Conservation (phyloP, 2,329 filamentous ascomycete species). For the Ophiocordyceps camponoti-saundersi region DNA sequence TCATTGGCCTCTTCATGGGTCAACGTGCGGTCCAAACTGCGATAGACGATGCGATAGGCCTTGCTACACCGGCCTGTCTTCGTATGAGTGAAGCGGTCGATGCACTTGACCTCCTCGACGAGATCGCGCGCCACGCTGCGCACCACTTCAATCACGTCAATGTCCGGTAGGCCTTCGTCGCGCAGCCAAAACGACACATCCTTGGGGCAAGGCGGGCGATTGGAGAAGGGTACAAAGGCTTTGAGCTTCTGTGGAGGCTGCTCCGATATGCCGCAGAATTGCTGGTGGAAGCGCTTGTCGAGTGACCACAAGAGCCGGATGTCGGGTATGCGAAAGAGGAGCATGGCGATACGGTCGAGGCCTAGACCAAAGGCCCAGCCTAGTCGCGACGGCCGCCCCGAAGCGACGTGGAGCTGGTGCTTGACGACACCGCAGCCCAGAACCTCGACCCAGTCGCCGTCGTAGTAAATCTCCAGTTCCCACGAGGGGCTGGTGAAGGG, state of each 20-base stretch:
- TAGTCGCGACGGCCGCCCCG: constrained; percentile 55
- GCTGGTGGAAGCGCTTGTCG: constrained; percentile 69
- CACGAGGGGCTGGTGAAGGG: constrained; percentile 91
- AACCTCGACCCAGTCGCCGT: constrained; percentile 88
- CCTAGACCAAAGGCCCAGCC: constrained; percentile 96
- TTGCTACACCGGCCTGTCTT: constrained; percentile 69
- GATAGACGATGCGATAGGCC: constrained; percentile 88
- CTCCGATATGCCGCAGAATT: constrained; percentile 53
- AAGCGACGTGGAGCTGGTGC: constrained; percentile 64
- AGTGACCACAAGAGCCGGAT: constrained; percentile 92
- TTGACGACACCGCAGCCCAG: constrained; percentile 83
- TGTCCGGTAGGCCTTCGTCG: constrained; percentile 37
- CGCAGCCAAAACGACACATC: constrained; percentile 88
- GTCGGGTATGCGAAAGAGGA: constrained; percentile 89
- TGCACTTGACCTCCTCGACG: constrained; percentile 72
- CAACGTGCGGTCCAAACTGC: constrained; percentile 78
- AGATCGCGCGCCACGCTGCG: constrained; percentile 65
- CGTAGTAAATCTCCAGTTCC: constrained; percentile 92
- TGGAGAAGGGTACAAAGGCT: constrained; percentile 77
- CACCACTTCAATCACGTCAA: constrained; percentile 94
- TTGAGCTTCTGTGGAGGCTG: constrained; percentile 25
- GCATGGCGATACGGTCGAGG: constrained; percentile 90
- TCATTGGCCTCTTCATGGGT: constrained; percentile 67
- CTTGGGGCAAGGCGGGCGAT: constrained; percentile 74
- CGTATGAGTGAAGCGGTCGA: constrained; percentile 80